Percentiles rank a stretch among this genome's conserved stretches.
Conservation (phyloP, 495 filamentous ascomycete genomes). For the Evansstolkia leycettana region DNA sequence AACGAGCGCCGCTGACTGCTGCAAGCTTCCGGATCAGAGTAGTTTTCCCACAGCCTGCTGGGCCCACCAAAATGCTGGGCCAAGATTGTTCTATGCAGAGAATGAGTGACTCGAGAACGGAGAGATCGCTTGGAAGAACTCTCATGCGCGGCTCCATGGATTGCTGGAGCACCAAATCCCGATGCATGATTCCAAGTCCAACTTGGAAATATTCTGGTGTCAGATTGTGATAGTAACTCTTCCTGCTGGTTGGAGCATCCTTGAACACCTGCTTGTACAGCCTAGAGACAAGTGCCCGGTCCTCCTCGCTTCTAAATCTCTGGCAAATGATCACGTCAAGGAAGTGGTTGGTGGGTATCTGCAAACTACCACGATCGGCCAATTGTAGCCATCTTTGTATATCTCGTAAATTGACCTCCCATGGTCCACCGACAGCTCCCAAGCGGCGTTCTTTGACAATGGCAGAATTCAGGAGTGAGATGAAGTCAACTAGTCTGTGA, state of each 20-base stretch:
- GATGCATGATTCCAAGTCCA: constrained; percentile 56
- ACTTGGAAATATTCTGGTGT: constrained; percentile 61
- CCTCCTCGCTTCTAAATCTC: constrained; percentile 62
- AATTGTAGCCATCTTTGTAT: constrained; percentile 80
- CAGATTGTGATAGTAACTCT: constrained; percentile 51
- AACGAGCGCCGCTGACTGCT: constrained; percentile 52
- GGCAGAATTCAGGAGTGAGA: constrained; percentile 61
- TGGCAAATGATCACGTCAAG: constrained; percentile 77
- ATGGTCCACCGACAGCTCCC: constrained; percentile 74
- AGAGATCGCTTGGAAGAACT: constrained; percentile 43
- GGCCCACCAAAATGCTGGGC: constrained; percentile 79
- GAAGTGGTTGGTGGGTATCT: constrained; percentile 53
- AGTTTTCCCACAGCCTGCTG: constrained; percentile 80
- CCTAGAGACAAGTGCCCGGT: constrained; percentile 47
- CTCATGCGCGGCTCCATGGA: constrained; percentile 42
- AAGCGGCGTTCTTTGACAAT: constrained; percentile 53
- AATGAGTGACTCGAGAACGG: constrained; percentile 72
- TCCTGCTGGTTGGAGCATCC: constrained; percentile 16
- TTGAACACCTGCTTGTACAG: constrained; percentile 49
- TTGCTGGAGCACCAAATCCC: constrained; percentile 45
- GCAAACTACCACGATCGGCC: constrained; percentile 35
- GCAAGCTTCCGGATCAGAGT: constrained; percentile 68
- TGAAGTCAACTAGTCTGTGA: constrained; percentile 59
- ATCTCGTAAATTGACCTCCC: constrained; percentile 96
- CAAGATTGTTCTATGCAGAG: constrained; percentile 75